Evolutionary conservation across 371 early-diverging fungal species (phyloP), one percentile per base, ranked within the genome.

Genomic region (Batkoa obscura): DNA sequence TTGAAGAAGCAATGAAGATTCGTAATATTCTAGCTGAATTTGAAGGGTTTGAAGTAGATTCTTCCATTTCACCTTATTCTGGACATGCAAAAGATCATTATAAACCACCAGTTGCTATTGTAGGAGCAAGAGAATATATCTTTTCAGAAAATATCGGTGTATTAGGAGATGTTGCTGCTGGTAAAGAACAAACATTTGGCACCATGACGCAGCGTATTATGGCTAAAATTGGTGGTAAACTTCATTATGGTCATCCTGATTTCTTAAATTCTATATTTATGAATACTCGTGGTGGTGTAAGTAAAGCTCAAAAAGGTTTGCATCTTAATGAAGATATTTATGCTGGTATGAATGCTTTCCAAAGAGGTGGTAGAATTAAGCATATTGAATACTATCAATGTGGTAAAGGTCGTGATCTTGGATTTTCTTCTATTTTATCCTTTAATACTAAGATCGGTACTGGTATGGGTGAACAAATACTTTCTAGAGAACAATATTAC

Each of bases 301-400:
- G 84, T 37, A 91, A 91, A 65, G 92, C 86, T 3, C 90, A 89
- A 61, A 88, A 86, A 64, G 90, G 89, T 30, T 71, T 91, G 39
- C 88, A 87, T 56, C 73, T 91, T 58, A 91, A 90, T 63, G 92
- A 91, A 66, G 92, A 91, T 66, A 89, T 91, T 59, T 90, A 82
- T 59, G 89, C 90, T 2, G 90, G 92, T 50, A 87, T 91, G 86
- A 85, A 76, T 58, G 88, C 89, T 12, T 78, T 88, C 60, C 74
- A 72, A 43, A 74, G 90, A 9, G 90, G 90, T 35, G 89, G 89
- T 0, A 69, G 83, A 12, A 90, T 89, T 72, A 88, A 84, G 66
- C 90, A 90, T 65, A 80, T 86, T 0, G 92, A 91, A 64, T 91
- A 90, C 68, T 82, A 80, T 61, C 90, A 91, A 64, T 87, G 88